A percentile compares a stretch with the other conserved stretches of the same genome.
These are phyloP conservation scores for Clavaria fumosa DNA, from an alignment of 768 basidiomycete genomes.

Conservation along the genomic window DNA sequence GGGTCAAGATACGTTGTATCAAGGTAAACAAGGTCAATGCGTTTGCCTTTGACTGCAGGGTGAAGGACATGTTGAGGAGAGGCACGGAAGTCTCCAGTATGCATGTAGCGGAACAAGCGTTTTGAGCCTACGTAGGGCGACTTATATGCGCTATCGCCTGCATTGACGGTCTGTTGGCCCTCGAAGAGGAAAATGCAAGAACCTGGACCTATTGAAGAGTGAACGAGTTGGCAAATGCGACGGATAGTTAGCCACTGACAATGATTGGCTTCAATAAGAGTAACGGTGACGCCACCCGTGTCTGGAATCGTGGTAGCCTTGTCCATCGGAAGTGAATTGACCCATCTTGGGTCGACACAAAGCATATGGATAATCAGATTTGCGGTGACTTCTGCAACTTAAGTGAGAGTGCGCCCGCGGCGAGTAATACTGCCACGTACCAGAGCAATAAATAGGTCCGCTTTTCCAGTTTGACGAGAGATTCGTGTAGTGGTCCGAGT, in stretches of 20 bases:
- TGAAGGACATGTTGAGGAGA: slow-evolving; percentile 80
- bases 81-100: slow-evolving; percentile 90
- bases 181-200: slow-evolving; percentile 91
- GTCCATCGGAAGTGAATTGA: slow-evolving; percentile 76
- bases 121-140: slow-evolving; percentile 56
- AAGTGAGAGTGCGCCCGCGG: background rate
- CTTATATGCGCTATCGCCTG: slow-evolving; percentile 69
- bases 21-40: slow-evolving; percentile 77
- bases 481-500: slow-evolving; percentile 94
- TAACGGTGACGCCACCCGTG: slow-evolving; percentile 76
- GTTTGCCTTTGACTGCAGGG: slow-evolving; percentile 66
- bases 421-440: background rate
- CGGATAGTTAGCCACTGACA: slow-evolving; percentile 28
- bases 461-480: slow-evolving; percentile 76
- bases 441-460: slow-evolving; percentile 92
- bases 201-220: slow-evolving; percentile 38
- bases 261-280: slow-evolving; percentile 95
- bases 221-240: background rate
- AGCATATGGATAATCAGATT: slow-evolving; percentile 89
- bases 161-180: slow-evolving; percentile 76
- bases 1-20: slow-evolving; percentile 95
- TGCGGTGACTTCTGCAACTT: slow-evolving; percentile 50
- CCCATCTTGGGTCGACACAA: slow-evolving; percentile 77
- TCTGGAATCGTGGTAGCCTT: slow-evolving; percentile 57
- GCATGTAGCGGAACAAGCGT: slow-evolving; percentile 72